phyloP scores from a whole-genome alignment of 2,329 filamentous ascomycete species.

The Diaporthe australafricana region DNA sequence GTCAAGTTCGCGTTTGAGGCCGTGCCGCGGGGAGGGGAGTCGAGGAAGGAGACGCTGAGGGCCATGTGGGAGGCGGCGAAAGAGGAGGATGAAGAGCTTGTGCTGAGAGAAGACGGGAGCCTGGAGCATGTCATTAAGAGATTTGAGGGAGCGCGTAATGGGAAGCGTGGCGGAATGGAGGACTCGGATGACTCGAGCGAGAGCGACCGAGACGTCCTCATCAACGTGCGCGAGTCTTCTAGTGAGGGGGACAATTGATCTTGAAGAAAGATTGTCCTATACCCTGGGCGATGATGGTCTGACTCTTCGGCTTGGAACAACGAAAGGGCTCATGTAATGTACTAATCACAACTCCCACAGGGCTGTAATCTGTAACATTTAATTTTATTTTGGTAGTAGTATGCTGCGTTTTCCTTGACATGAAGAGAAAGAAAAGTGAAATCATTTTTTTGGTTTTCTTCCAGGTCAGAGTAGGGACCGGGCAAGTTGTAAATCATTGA shows the following conservation, averaged over 20 bases:
- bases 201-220: slow-evolving; percentile 37
- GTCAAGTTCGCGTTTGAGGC: slow-evolving; percentile 53
- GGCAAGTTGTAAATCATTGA: too few species aligned
- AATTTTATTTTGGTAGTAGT: neutral
- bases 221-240: slow-evolving; percentile 38
- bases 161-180: slow-evolving; percentile 27
- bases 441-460: too few species aligned
- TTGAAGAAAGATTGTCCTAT: neutral
- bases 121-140: slow-evolving; percentile 33
- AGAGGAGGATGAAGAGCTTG: slow-evolving; percentile 47
- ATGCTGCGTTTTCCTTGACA: too few species aligned
- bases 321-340: neutral
- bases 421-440: too few species aligned
- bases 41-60: slow-evolving; percentile 42
- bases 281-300: neutral
- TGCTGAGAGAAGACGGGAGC: slow-evolving; percentile 36
- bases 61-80: slow-evolving; percentile 51
- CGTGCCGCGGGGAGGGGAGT: slow-evolving; percentile 42
- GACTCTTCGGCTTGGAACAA: neutral
- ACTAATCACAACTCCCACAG: neutral
- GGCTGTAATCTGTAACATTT: neutral
- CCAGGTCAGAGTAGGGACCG: too few species aligned
- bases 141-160: too few species aligned
- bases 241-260: slow-evolving; percentile 2
- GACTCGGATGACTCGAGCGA: slow-evolving; percentile 35